Evolutionary conservation across 345 rosid species (phyloP), one percentile per base, ranked within the genome.

Genomic region (Linum trigynum): DNA sequence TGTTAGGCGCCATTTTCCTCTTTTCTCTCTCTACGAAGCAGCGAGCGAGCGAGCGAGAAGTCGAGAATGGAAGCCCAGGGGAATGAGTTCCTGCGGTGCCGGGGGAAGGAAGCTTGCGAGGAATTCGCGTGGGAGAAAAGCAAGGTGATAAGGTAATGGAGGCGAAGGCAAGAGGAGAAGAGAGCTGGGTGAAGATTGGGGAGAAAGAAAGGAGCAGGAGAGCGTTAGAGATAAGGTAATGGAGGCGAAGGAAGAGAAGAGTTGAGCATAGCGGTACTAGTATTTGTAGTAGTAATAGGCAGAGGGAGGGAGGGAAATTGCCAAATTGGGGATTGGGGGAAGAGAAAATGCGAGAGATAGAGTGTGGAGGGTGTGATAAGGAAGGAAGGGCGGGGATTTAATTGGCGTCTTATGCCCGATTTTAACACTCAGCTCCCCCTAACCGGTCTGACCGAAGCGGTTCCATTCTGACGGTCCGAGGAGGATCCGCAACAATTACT

Each of bases 361-460:
- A 70, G 42, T 63, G 69, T 65, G 75, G 64, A 10, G 80, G 66
- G 89, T 73, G 74, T 77, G 99, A 90, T 88, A 90, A 92, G 99
- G 86, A 83, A 92, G 95, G 92, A 88, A 88, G 96, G 99, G 99
- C 85, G 87, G 94, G 88, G 95, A 90, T 86, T 94, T 77, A 85
- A 77, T 71, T 82, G 86, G 80, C 81, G 39, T 78, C 76, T 76
- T 79, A 74, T 88, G 32, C 32, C 32, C 32, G 32, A 23, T 23
- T 23, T 23, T 23, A 23, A 23, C 32, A 23, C 0, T 23, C 32
- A 23, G 32, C 32, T 23, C 32, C 32, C 32, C 32, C 32, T 23
- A 23, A 23, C 32, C 32, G 32, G 32, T 23, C 32, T 23, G 32
- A 23, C 32, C 32, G 32, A 23, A 23, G 32, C 32, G 32, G 32